Base-by-base conservation (phyloP, 1,139 yeast species). In the Saccharomyces pastorianus region DNA sequence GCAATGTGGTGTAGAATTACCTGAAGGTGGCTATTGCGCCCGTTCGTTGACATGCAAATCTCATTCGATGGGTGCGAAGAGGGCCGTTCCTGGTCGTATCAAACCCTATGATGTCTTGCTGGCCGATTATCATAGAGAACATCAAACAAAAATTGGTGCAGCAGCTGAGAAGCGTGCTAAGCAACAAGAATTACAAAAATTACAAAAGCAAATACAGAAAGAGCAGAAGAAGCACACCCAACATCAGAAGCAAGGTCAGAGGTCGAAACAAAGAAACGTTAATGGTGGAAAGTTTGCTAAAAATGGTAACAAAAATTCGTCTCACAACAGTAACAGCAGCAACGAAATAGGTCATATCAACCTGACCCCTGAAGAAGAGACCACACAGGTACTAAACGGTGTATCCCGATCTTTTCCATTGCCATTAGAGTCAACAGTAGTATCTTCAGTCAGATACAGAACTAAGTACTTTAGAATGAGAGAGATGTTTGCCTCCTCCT, bases 31-130 rank as follows among this genome's bases (percentile, higher is more conserved):
- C 0, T 83, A 83, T 64, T 93, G 99, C 76, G 96, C 97, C 5
- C 79, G 99, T 54, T 89, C 97, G 0, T 76, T 93, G 59, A 93
- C 99, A 0, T 93, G 99, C 77, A 93, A 93, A 68, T 90, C 98
- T 0, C 99, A 93, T 71, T 88, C 97, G 0, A 91, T 93, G 97
- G 97, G 97, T 28, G 96, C 97, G 26, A 93, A 93, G 65, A 80
- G 99, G 63, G 93, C 96, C 1, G 99, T 93, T 26, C 83, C 83
- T 31, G 99, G 99, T 6, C 79, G 99, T 63, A 83, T 95, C 52
- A 91, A 95, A 7, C 91, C 97, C 0, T 93, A 90, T 70, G 99
- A 93, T 71, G 84, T 84, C 27, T 75, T 93, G 53, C 75, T 93
- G 56, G 91, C 93, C 48, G 93, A 88, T 48, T 91, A 93, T 68